Evolutionary conservation across 768 basidiomycete species (phyloP).

Genomic region (Dioszegia crocea): DNA sequence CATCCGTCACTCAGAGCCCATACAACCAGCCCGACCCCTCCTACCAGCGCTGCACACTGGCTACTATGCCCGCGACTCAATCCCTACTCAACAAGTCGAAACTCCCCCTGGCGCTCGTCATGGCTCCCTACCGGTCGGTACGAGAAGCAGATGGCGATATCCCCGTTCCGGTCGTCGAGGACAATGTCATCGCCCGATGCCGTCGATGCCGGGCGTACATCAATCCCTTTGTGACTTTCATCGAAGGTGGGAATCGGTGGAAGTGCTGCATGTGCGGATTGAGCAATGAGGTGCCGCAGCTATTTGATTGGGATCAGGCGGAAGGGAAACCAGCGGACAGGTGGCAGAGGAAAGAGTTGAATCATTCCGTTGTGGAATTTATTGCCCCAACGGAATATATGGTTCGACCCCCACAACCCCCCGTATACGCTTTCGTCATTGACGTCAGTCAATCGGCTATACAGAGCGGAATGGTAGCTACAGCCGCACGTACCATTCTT

Average conservation of each 20-base stretch:
- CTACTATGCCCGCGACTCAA: constrained; percentile 86
- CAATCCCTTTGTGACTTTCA: constrained; percentile 95
- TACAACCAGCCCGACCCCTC: constrained; percentile 79
- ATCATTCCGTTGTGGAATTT: constrained; percentile 89
- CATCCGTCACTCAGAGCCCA: constrained; percentile 52
- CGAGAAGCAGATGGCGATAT: constrained; percentile 63
- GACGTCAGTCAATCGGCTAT: constrained; percentile 91
- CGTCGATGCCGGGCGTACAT: constrained; percentile 94
- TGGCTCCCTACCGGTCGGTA: constrained; percentile 83
- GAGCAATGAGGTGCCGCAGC: constrained; percentile 95
- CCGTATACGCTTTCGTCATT: constrained; percentile 93
- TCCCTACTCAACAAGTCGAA: constrained; percentile 83
- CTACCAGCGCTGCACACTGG: constrained; percentile 86
- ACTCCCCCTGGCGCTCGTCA: constrained; percentile 78
- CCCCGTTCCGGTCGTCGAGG: constrained; percentile 80
- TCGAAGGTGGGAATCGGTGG: constrained; percentile 98
- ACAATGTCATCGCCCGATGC: constrained; percentile 93
- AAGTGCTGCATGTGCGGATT: constrained; percentile 99
- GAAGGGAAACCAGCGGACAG: constrained; percentile 91
- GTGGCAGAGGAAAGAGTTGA: constrained; percentile 89
- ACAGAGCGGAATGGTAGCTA: constrained; percentile 96
- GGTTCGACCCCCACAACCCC: constrained; percentile 94
- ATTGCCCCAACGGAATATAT: constrained; percentile 99
- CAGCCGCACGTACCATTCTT: constrained; percentile 90
- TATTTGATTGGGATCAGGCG: constrained; percentile 96